phyloP scores from a whole-genome alignment of 306 rosid species.

The Castanopsis chinensis region DNA sequence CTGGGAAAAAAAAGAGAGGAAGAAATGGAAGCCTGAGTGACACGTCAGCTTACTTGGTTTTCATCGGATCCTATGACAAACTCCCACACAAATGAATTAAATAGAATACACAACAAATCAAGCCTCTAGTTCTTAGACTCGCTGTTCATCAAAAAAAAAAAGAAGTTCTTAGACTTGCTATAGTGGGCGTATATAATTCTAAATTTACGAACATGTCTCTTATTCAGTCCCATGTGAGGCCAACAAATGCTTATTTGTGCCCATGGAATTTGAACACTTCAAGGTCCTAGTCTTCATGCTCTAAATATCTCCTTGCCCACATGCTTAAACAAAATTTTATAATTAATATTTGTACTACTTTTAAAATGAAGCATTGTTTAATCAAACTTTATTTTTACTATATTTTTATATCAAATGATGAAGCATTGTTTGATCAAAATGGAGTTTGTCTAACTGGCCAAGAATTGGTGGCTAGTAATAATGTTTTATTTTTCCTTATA shows the following conservation, averaged over 20 bases:
- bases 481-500: background rate
- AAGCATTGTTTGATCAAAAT: conserved; percentile 15
- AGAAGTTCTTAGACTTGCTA: background rate
- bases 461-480: background rate
- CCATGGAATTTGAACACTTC: conserved; percentile 20
- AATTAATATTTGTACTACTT: conserved; percentile 2
- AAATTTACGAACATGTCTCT: conserved; percentile 13
- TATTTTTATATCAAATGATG: background rate
- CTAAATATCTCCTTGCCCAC: conserved; percentile 39
- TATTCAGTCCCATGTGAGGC: conserved; percentile 43
- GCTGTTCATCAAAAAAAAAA: too few relatives aligned
- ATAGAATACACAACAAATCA: background rate
- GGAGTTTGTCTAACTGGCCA: conserved; percentile 24
- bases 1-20: background rate
- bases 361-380: conserved; percentile 12
- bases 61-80: conserved; percentile 10
- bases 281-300: background rate
- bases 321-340: conserved; percentile 32
- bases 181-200: background rate
- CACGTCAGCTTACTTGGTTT: conserved; percentile 17
- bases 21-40: conserved; percentile 12
- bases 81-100: background rate
- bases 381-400: background rate
- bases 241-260: conserved; percentile 29
- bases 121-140: background rate